Conservation (phyloP, 176 grass and related monocot species). For the Alloteropsis semialata region DNA sequence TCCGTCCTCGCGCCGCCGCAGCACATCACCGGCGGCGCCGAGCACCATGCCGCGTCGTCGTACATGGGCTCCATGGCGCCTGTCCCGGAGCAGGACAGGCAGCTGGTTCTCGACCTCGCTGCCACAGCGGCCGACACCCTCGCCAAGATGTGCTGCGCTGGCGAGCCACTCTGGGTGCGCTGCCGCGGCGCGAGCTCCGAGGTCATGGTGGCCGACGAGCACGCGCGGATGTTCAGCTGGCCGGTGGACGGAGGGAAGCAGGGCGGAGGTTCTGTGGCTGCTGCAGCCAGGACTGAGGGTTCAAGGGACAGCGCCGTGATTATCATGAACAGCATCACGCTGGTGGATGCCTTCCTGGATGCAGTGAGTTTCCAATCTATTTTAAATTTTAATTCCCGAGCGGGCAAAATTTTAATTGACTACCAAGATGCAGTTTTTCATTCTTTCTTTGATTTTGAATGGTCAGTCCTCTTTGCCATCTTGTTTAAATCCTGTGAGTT, state of each 20-base stretch:
- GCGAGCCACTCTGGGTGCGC: constrained; percentile 59
- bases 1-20: constrained; percentile 9
- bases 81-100: constrained; percentile 71
- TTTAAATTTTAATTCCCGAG: neutral
- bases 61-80: constrained; percentile 37
- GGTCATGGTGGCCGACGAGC: constrained; percentile 54
- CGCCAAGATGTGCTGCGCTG: constrained; percentile 52
- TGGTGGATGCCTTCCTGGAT: constrained; percentile 88
- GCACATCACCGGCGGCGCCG: constrained; percentile 1
- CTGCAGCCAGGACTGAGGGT: constrained; percentile 50
- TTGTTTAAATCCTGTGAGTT: neutral
- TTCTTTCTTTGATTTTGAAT: no score
- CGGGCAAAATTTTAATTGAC: no score
- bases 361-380: constrained; percentile 41
- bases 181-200: constrained; percentile 15
- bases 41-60: constrained; percentile 1
- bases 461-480: neutral
- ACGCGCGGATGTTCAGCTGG: constrained; percentile 61
- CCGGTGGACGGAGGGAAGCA: constrained; percentile 58
- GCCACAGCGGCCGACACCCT: constrained; percentile 63
- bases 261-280: neutral
- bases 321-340: constrained; percentile 95
- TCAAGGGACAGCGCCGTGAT: constrained; percentile 73
- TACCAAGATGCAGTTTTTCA: no score
- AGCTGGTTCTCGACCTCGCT: constrained; percentile 70